Evolutionary conservation across 83 land plant species (phyloP).

Genomic region (Thuja plicata): DNA sequence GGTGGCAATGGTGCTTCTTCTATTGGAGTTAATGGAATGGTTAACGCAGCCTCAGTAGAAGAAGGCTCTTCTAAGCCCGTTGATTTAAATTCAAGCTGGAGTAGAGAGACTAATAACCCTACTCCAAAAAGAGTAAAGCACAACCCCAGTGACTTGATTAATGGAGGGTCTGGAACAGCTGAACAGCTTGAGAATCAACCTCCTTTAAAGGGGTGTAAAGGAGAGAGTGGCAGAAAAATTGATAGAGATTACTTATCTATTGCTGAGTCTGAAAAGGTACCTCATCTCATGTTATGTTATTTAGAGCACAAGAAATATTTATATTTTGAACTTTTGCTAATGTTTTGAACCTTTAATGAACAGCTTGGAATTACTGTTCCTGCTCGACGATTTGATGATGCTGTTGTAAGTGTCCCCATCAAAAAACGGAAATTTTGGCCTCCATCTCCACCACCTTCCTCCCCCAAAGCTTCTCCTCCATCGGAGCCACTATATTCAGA

Average conservation of each 20-base stretch:
- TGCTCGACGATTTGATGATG: slow-evolving; percentile 6
- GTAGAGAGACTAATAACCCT: background rate
- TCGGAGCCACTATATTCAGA: background rate
- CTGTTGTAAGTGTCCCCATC: background rate
- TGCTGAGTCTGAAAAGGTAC: slow-evolving; percentile 6
- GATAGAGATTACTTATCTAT: background rate
- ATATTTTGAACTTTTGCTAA: background rate
- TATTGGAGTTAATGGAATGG: background rate
- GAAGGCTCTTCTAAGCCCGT: background rate
- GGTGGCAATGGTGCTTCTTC: background rate
- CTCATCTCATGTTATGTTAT: background rate
- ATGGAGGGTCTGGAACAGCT: background rate
- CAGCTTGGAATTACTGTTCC: background rate
- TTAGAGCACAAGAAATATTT: background rate
- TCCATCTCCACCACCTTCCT: background rate
- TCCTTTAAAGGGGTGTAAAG: slow-evolving; percentile 3
- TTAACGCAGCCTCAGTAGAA: background rate
- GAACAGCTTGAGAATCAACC: background rate
- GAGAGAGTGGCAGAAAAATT: background rate
- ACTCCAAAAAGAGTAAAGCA: slow-evolving; percentile 4
- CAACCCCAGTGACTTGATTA: background rate
- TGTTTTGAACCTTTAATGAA: background rate
- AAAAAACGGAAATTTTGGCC: slow-evolving; percentile 7
- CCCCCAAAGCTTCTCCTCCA: background rate
- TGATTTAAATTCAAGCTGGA: background rate